phyloP scores from a whole-genome alignment of 2,329 filamentous ascomycete genomes.

The Zalaria obscura region DNA sequence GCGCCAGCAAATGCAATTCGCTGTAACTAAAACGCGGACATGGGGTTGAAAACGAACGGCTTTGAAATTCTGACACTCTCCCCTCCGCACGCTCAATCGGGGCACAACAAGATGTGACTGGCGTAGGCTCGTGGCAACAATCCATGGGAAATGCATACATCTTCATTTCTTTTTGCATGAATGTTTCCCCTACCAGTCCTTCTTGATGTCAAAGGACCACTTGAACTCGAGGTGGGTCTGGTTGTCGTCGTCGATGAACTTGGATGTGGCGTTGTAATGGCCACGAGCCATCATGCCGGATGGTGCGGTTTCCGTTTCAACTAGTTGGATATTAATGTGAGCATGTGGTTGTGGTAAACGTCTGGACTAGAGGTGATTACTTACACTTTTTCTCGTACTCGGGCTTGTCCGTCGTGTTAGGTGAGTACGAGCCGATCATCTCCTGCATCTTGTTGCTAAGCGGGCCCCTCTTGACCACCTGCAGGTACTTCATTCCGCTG shows the following conservation, averaged over 20 bases:
- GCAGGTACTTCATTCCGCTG: constrained; percentile 88
- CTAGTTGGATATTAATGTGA: constrained; percentile 29
- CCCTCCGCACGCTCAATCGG: no score
- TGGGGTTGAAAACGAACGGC: no score
- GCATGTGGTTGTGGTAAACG: background rate
- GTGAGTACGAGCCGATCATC: constrained; percentile 95
- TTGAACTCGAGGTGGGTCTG: constrained; percentile 82
- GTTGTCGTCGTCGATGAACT: constrained; percentile 91
- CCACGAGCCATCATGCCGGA: constrained; percentile 81
- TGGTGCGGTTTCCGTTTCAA: constrained; percentile 83
- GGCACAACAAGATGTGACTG: no score
- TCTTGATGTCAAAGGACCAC: constrained; percentile 93
- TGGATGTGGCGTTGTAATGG: constrained; percentile 77
- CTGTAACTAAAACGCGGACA: no score
- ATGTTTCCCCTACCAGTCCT: constrained; percentile 70
- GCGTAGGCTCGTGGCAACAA: no score
- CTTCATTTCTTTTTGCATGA: background rate
- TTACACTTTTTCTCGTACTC: constrained; percentile 85
- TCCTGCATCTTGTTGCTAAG: constrained; percentile 87
- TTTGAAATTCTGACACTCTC: no score
- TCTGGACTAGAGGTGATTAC: constrained; percentile 20
- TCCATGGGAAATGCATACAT: no score
- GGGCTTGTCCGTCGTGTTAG: constrained; percentile 77
- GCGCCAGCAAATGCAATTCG: no score
- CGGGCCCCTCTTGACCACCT: constrained; percentile 81